Evolutionary conservation across 441 rosid genomes (phyloP).

Genomic region (Syzygium syzygioides): DNA sequence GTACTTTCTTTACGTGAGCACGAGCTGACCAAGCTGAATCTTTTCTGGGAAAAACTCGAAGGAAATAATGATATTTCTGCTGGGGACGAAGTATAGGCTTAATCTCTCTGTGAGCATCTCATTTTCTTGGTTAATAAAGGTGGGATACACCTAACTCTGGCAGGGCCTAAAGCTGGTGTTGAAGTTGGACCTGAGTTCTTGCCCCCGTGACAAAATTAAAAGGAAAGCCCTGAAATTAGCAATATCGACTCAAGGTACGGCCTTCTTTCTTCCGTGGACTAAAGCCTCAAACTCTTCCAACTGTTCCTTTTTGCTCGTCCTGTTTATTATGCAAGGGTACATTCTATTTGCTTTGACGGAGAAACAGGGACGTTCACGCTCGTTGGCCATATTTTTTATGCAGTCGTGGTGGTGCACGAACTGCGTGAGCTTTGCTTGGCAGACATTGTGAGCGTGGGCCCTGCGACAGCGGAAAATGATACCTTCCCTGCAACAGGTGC

Average conservation of each 20-base stretch:
- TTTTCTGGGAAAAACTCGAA: not conserved
- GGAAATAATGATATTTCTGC: not conserved
- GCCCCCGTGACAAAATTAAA: not conserved
- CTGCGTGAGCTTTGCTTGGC: not conserved
- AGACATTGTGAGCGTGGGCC: not conserved
- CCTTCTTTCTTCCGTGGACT: not conserved
- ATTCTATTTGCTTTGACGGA: not conserved
- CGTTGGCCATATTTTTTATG: not conserved
- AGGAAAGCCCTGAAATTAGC: not conserved
- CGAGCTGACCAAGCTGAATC: not conserved
- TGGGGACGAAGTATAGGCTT: not conserved
- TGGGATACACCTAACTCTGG: not conserved
- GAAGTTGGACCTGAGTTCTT: not conserved
- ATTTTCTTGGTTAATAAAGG: not conserved
- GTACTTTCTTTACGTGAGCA: not conserved
- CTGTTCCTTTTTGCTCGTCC: not conserved
- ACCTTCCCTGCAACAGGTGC: not conserved
- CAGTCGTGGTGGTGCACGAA: not conserved
- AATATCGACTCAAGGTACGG: not conserved
- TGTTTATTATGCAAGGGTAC: not conserved
- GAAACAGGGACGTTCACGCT: not conserved
- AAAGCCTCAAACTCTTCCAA: not conserved
- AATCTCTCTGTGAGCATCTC: not conserved
- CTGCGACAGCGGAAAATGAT: not conserved
- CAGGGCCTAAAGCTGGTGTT: not conserved